Percentiles rank a stretch among this genome's conserved stretches.
Conservation (phyloP, 2,329 filamentous ascomycete species). For the Colletotrichum eremochloae region DNA sequence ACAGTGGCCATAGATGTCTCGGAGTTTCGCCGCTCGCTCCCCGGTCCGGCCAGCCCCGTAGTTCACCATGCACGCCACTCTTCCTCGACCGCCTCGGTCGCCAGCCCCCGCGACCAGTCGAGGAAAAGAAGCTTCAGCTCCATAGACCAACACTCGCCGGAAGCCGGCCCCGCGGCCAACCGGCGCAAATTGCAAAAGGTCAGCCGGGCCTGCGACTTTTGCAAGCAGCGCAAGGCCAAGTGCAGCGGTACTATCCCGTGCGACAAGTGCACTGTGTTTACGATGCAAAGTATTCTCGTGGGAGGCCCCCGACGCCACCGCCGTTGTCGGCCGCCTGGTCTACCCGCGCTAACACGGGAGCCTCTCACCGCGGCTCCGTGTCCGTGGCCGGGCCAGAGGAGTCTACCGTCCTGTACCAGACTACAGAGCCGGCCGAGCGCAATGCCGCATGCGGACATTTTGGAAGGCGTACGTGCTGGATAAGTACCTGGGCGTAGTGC, state of each 20-base stretch:
- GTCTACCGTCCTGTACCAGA: constrained; percentile 27
- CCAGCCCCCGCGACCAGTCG: constrained; percentile 14
- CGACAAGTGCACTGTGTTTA: constrained; percentile 51
- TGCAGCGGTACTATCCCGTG: constrained; percentile 54
- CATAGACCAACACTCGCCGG: constrained; percentile 31
- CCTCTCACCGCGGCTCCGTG: constrained; percentile 1
- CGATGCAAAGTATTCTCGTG: constrained; percentile 51
- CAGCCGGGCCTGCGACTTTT: constrained; percentile 55
- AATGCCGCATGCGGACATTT: constrained; percentile 67
- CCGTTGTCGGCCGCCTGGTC: constrained; percentile 39
- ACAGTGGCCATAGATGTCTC: constrained; percentile 22
- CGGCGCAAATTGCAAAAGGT: constrained; percentile 49
- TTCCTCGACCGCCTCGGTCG: constrained; percentile 22
- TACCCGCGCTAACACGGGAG: background rate
- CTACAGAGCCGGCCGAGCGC: constrained; percentile 6
- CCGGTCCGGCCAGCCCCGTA: constrained; percentile 30
- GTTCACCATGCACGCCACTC: constrained; percentile 6
- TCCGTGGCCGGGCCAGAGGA: constrained; percentile 20
- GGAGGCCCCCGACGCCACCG: constrained; percentile 52
- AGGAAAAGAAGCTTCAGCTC: constrained; percentile 37
- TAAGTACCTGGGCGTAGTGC: constrained; percentile 73
- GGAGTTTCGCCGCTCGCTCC: constrained; percentile 27
- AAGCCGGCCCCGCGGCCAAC: constrained; percentile 23
- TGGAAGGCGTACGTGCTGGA: constrained; percentile 75
- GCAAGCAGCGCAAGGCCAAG: constrained; percentile 55